Evolutionary conservation across 805 yeast genomes (phyloP), one percentile per base, ranked within the genome.

Genomic region (Cyberlindnera suaveolens): DNA sequence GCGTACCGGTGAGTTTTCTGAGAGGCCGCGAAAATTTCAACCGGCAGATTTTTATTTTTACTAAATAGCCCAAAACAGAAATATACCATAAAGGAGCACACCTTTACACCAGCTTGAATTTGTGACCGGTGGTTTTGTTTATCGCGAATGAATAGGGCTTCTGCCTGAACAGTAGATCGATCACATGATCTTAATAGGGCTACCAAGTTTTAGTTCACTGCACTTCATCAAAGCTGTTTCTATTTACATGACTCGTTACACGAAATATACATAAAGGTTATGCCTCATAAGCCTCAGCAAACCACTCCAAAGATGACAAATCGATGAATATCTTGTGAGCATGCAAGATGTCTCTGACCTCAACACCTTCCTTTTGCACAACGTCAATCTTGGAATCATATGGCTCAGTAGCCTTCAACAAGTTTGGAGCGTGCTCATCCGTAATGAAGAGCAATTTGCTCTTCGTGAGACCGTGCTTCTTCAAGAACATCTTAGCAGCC

Each of bases 271-370:
- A 14, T 8, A 15, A 31, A 15, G 33, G 7, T 14, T 34, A 34
- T 8, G 37, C 36, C 40, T 43, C 53, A 38, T 43, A 46, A 27
- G 31, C 31, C 43, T 48, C 44, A 13, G 67, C 74, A 44, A 80
- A 67, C 71, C 79, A 81, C 58, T 80, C 77, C 52, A 89, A 74
- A 2, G 96, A 90, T 19, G 68, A 68, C 52, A 76, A 67, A 63
- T 88, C 96, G 46, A 89, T 75, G 53, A 78, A 77, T 45, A 89
- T 68, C 51, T 87, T 75, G 55, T 83, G 76, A 13, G 96, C 91
- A 64, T 79, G 83, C 48, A 90, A 74, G 40, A 90, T 56, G 60
- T 89, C 96, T 64, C 90, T 79, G 16, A 90, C 91, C 59, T 83
- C 85, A 31, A 88, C 77, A 18, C 82, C 84, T 56, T 87, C 95